Conservation (phyloP, 2,329 filamentous ascomycete species). For the Gaeumannomyces sp. region DNA sequence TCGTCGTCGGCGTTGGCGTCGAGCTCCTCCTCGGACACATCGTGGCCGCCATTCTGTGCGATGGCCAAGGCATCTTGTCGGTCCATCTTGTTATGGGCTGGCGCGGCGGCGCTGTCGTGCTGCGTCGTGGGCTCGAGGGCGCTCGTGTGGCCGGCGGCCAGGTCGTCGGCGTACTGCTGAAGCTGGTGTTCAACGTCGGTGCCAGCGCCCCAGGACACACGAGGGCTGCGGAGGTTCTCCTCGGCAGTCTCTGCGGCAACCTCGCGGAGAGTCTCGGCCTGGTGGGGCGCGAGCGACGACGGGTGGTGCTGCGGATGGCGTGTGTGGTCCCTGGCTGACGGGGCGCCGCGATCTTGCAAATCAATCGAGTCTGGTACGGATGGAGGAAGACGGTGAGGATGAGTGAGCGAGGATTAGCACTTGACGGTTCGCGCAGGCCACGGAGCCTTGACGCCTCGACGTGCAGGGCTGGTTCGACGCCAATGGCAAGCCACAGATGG, state of each 20-base stretch:
- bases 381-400: constrained; percentile 14
- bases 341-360: constrained; percentile 75
- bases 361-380: constrained; percentile 75
- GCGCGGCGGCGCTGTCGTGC: constrained; percentile 16
- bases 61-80: constrained; percentile 54
- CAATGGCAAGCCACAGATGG: constrained; percentile 13
- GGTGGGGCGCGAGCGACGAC: constrained; percentile 64
- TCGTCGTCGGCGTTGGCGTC: constrained; percentile 66
- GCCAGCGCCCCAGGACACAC: constrained; percentile 45
- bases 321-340: constrained; percentile 78
- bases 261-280: constrained; percentile 76
- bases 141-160: constrained; percentile 33
- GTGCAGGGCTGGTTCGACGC: constrained; percentile 4
- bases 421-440: constrained; percentile 1
- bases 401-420: constrained; percentile 11
- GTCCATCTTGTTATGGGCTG: constrained; percentile 28
- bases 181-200: constrained; percentile 38
- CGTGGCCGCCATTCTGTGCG: constrained; percentile 54
- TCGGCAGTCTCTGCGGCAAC: constrained; percentile 71
- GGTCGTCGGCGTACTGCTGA: constrained; percentile 40
- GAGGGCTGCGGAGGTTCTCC: constrained; percentile 44
- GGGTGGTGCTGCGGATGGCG: constrained; percentile 44
- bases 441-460: neutral
- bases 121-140: constrained; percentile 26
- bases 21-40: constrained; percentile 54